phyloP scores from a whole-genome alignment of 495 filamentous ascomycete genomes.

The Trichoderma reesei region DNA sequence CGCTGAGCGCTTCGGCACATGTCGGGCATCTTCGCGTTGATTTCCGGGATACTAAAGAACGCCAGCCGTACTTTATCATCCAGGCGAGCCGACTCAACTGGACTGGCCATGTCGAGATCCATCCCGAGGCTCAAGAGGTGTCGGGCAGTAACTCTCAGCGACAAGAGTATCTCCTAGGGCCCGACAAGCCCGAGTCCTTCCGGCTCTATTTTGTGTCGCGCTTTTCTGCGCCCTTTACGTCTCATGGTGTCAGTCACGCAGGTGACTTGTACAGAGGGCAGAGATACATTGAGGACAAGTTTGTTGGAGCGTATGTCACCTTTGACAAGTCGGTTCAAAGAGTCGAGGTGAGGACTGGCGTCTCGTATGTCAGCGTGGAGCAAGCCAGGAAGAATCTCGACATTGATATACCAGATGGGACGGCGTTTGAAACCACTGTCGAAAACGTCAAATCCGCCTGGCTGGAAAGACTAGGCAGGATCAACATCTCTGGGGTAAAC shows the following conservation, averaged over 20 bases:
- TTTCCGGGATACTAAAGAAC: slow-evolving; percentile 12
- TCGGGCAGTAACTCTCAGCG: slow-evolving; percentile 23
- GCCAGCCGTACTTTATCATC: slow-evolving; percentile 19
- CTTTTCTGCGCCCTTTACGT: slow-evolving; percentile 22
- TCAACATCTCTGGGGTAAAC: slow-evolving; percentile 23
- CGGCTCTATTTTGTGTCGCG: slow-evolving; percentile 24
- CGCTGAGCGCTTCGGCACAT: slow-evolving; percentile 22
- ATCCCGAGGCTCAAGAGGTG: slow-evolving; percentile 19
- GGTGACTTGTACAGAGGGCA: slow-evolving; percentile 15
- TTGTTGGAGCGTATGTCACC: slow-evolving; percentile 21
- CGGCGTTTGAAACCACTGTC: slow-evolving; percentile 19
- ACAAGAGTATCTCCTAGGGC: slow-evolving; percentile 24
- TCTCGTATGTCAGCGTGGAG: slow-evolving; percentile 26
- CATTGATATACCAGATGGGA: slow-evolving; percentile 21
- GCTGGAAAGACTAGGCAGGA: slow-evolving; percentile 23
- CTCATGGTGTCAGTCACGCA: slow-evolving; percentile 19
- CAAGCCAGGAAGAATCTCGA: slow-evolving; percentile 26
- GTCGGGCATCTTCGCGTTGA: slow-evolving; percentile 20
- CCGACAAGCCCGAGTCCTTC: slow-evolving; percentile 20
- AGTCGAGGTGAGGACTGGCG: slow-evolving; percentile 23
- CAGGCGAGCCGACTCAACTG: slow-evolving; percentile 25
- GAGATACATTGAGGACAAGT: slow-evolving; percentile 14
- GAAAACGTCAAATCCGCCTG: slow-evolving; percentile 19
- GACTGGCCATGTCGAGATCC: slow-evolving; percentile 23
- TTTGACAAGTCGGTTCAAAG: slow-evolving; percentile 15